These are phyloP conservation scores for Pseudozyma sp. DNA, from an alignment of 1,284 basidiomycete genomes.

Conservation along the genomic window DNA sequence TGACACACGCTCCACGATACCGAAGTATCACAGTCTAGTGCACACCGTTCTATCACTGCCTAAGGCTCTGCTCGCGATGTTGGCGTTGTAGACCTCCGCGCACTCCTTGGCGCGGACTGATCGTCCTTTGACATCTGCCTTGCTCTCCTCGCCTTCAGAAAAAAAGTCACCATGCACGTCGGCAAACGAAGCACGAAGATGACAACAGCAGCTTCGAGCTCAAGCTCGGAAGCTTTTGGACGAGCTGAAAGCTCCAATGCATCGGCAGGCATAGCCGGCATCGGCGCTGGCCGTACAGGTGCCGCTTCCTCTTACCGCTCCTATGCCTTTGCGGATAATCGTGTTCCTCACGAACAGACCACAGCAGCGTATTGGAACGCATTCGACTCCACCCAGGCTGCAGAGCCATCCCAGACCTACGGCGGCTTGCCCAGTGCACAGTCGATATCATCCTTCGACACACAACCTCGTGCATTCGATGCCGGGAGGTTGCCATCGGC, in stretches of 20 bases:
- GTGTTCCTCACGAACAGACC: conserved; percentile 13
- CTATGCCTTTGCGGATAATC: conserved; percentile 11
- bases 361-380: conserved; percentile 10
- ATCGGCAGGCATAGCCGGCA: conserved; percentile 30
- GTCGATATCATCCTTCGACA: conserved; percentile 23
- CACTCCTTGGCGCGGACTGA: conserved; percentile 1
- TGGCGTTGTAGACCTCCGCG: not conserved
- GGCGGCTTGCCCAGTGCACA: conserved; percentile 12
- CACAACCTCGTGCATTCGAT: conserved; percentile 20
- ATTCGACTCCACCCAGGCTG: conserved; percentile 19
- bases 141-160: not conserved
- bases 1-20: too few species aligned
- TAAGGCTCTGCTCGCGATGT: not conserved
- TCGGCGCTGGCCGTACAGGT: conserved; percentile 28
- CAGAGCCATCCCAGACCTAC: conserved; percentile 13
- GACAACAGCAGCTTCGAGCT: conserved; percentile 1
- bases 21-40: too few species aligned
- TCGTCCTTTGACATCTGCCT: not conserved
- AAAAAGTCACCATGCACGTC: conserved; percentile 17
- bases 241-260: conserved; percentile 10
- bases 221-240: not conserved
- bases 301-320: conserved; percentile 18
- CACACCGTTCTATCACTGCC: not conserved
- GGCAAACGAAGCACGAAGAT: conserved; percentile 12
- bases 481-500: conserved; percentile 17